Evolutionary conservation across 768 basidiomycete species (phyloP).

Genomic region (Amanita exitialis): DNA sequence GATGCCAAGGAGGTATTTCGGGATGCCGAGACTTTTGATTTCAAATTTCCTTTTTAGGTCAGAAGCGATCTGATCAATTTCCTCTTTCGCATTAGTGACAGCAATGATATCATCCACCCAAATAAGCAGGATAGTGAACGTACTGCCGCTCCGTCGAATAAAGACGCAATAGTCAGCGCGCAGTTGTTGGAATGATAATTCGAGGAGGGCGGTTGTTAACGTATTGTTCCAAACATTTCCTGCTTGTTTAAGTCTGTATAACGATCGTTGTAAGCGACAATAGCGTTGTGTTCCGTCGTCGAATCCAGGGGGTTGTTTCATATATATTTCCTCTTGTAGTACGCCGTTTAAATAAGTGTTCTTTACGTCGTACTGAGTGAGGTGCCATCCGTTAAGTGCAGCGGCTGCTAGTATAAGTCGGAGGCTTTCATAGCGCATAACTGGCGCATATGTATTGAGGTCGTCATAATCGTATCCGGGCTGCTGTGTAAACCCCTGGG

Average conservation of each 20-base stretch:
- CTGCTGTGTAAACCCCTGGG: not conserved
- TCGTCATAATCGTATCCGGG: not conserved
- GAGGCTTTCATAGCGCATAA: not conserved
- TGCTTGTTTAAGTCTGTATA: too few relatives aligned
- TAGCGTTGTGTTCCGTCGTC: not conserved
- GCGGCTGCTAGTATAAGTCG: not conserved
- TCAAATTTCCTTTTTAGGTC: not conserved
- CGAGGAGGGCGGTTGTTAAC: too few relatives aligned
- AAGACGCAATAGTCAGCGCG: too few relatives aligned
- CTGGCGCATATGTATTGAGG: not conserved
- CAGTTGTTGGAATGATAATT: too few relatives aligned
- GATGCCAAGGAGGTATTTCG: not conserved
- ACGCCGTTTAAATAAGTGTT: not conserved
- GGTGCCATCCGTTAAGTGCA: too few relatives aligned
- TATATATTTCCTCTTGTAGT: not conserved
- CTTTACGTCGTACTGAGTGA: too few relatives aligned
- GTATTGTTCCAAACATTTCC: too few relatives aligned
- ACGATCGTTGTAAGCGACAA: not conserved
- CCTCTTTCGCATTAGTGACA: too few relatives aligned
- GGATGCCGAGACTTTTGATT: not conserved
- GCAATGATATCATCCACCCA: too few relatives aligned
- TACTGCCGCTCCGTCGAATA: too few relatives aligned
- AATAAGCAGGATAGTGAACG: too few relatives aligned
- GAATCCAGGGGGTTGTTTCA: not conserved
- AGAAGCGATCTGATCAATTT: not conserved